Conservation (phyloP, 1,284 basidiomycete species). For the Leccinum huronense region DNA sequence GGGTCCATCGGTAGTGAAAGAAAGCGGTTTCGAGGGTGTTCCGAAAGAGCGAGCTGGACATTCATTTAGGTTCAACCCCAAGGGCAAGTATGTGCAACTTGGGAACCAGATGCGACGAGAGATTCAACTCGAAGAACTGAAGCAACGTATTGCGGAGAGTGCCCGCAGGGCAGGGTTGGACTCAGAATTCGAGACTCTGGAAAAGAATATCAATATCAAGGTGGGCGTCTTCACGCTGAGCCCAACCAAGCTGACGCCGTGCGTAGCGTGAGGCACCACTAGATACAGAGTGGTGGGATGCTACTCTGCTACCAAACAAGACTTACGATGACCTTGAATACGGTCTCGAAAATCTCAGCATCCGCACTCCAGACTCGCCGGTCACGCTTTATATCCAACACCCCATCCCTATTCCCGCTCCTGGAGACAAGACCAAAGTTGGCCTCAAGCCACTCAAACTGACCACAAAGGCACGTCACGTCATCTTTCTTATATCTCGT, state of each 20-base stretch:
- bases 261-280: slow-evolving; percentile 80
- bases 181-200: slow-evolving; percentile 86
- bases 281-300: slow-evolving; percentile 97
- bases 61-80: slow-evolving; percentile 81
- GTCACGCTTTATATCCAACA: slow-evolving; percentile 95
- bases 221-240: slow-evolving; percentile 41
- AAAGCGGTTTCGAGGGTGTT: slow-evolving; percentile 59
- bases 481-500: background rate
- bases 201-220: slow-evolving; percentile 70
- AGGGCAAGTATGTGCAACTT: slow-evolving; percentile 86
- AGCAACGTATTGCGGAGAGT: slow-evolving; percentile 89
- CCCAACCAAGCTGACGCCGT: slow-evolving; percentile 6
- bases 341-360: slow-evolving; percentile 58
- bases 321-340: slow-evolving; percentile 73
- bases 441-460: slow-evolving; percentile 82
- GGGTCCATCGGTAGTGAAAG: slow-evolving; percentile 52
- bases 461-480: slow-evolving; percentile 69
- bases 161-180: slow-evolving; percentile 92
- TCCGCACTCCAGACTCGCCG: slow-evolving; percentile 66
- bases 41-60: slow-evolving; percentile 70
- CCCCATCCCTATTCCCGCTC: slow-evolving; percentile 93
- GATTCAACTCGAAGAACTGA: slow-evolving; percentile 84
- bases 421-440: slow-evolving; percentile 79
- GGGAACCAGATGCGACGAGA: slow-evolving; percentile 86
- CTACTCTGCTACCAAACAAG: slow-evolving; percentile 76